phyloP scores from a whole-genome alignment of 495 filamentous ascomycete species.

The Coniosporium apollinis region DNA sequence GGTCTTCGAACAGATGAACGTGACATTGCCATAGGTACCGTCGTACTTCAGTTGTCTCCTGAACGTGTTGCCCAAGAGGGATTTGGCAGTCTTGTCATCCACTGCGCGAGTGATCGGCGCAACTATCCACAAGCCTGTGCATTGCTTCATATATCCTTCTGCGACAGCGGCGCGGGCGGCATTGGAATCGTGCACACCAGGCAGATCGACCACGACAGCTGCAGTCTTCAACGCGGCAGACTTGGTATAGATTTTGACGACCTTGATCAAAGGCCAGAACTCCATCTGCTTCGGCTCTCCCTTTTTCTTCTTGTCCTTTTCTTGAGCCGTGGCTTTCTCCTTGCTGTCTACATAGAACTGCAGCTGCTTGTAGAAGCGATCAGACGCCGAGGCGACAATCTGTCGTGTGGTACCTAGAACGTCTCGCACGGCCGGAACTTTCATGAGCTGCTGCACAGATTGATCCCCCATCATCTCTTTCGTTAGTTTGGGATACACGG shows the following conservation, averaged over 20 bases:
- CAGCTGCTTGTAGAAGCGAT: slow-evolving; percentile 28
- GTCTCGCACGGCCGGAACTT: slow-evolving; percentile 21
- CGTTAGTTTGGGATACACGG: slow-evolving; percentile 42
- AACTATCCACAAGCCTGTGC: slow-evolving; percentile 40
- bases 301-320: slow-evolving; percentile 21
- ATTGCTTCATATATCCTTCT: slow-evolving; percentile 41
- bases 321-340: slow-evolving; percentile 25
- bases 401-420: slow-evolving; percentile 32
- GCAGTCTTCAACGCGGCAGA: slow-evolving; percentile 40
- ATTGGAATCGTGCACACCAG: slow-evolving; percentile 49
- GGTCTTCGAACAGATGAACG: slow-evolving; percentile 52
- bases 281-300: slow-evolving; percentile 26
- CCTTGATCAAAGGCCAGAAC: slow-evolving; percentile 51
- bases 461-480: slow-evolving; percentile 30
- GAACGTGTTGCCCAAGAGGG: slow-evolving; percentile 43
- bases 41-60: slow-evolving; percentile 50
- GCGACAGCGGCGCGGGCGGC: slow-evolving; percentile 44
- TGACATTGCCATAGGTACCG: slow-evolving; percentile 29
- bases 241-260: slow-evolving; percentile 44
- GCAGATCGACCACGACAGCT: slow-evolving; percentile 49
- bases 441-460: slow-evolving; percentile 25
- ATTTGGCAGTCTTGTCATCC: slow-evolving; percentile 46
- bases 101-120: slow-evolving; percentile 49
- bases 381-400: slow-evolving; percentile 24
- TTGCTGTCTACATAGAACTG: slow-evolving; percentile 36